Conservation (phyloP, 805 yeast genomes). For the Cyberlindnera xishuangbannaensis region DNA sequence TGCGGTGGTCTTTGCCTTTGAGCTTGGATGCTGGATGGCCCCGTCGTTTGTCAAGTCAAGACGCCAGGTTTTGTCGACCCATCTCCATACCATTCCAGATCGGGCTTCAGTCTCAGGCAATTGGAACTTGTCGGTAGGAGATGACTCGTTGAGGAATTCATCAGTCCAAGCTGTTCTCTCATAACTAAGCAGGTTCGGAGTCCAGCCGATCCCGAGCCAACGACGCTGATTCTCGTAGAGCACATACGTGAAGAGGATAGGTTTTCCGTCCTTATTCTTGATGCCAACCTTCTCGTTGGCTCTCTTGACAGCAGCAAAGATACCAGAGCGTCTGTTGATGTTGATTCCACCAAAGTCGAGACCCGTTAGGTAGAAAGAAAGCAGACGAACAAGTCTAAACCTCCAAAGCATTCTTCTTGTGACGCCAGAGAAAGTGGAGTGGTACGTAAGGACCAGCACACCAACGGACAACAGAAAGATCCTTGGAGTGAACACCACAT, state of each 20-base stretch:
- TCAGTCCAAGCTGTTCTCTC: conserved; percentile 98
- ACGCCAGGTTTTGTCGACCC: conserved; percentile 94
- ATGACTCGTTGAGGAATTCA: conserved; percentile 83
- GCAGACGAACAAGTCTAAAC: conserved; percentile 59
- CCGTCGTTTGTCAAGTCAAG: conserved; percentile 87
- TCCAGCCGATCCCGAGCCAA: conserved; percentile 99
- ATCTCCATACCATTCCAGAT: conserved; percentile 79
- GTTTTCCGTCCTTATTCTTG: conserved; percentile 33
- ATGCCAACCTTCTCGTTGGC: conserved; percentile 31
- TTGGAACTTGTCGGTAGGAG: conserved; percentile 69
- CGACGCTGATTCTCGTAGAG: conserved; percentile 92
- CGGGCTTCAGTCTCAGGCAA: conserved; percentile 70
- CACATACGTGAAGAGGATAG: conserved; percentile 84
- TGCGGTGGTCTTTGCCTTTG: conserved; percentile 48
- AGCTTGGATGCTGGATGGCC: conserved; percentile 62
- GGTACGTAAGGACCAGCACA: conserved; percentile 65
- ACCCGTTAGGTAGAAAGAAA: conserved; percentile 82
- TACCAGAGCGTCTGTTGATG: conserved; percentile 34
- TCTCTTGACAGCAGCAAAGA: conserved; percentile 38
- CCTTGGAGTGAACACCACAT: conserved; percentile 67
- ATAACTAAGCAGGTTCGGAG: conserved; percentile 81
- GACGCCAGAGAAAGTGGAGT: conserved; percentile 79
- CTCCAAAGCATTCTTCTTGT: conserved; percentile 84
- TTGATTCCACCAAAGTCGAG: conserved; percentile 59
- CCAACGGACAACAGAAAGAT: conserved; percentile 56